Evolutionary conservation across 2,329 filamentous ascomycete genomes (phyloP).

Genomic region (Lachnellula suecica): DNA sequence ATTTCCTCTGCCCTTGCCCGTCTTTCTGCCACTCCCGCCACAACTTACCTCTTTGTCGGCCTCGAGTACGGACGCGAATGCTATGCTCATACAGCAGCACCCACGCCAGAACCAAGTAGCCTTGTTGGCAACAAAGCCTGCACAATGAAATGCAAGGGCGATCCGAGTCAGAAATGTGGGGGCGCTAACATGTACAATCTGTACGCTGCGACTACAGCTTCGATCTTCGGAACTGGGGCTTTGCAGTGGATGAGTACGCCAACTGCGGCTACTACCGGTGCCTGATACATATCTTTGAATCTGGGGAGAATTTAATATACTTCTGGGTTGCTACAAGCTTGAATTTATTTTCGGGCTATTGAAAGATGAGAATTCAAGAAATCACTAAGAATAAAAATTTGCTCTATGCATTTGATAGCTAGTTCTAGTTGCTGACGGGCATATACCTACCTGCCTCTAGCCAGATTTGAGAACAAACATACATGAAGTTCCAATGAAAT

Average conservation of each 20-base stretch:
- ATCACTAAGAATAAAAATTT: too few relatives aligned
- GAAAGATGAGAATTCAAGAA: too few relatives aligned
- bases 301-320: too few relatives aligned
- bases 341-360: too few relatives aligned
- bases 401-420: too few relatives aligned
- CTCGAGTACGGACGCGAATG: constrained; percentile 37
- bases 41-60: constrained; percentile 29
- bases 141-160: constrained; percentile 31
- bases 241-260: not conserved
- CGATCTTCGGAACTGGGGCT: not conserved
- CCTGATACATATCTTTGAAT: too few relatives aligned
- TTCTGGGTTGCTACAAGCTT: too few relatives aligned
- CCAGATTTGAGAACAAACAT: too few relatives aligned
- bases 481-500: too few relatives aligned
- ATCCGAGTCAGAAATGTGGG: constrained; percentile 32
- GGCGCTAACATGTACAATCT: constrained; percentile 36
- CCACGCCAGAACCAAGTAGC: constrained; percentile 22
- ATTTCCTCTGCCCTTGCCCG: constrained; percentile 32
- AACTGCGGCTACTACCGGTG: not conserved
- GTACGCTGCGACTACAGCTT: constrained; percentile 25
- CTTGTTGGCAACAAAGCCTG: constrained; percentile 33
- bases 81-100: constrained; percentile 30
- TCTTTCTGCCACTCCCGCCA: constrained; percentile 28
- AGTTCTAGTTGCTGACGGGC: too few relatives aligned
- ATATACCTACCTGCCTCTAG: too few relatives aligned